A percentile compares a stretch with the other conserved stretches of the same genome.
Evolutionary conservation across 306 rosid species (phyloP).

Genomic region (Arachis hypogaea): DNA sequence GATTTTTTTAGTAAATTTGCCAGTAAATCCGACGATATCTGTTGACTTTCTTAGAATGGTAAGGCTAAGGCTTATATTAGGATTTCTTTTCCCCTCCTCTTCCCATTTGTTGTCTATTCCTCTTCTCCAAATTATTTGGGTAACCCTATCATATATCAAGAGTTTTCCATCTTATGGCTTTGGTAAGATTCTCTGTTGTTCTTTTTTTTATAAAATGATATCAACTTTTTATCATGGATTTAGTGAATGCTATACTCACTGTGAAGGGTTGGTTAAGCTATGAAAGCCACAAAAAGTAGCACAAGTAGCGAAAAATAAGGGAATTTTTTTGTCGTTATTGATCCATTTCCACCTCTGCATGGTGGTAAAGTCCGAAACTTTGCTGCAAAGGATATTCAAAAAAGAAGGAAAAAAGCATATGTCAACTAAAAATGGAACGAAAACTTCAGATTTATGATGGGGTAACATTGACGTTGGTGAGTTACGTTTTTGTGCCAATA

Average conservation of each 20-base stretch:
- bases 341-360: slow-evolving; percentile 80
- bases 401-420: background rate
- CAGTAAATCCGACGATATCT: too few species aligned
- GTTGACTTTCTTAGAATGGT: too few species aligned
- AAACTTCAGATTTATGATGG: background rate
- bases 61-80: too few species aligned
- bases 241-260: slow-evolving; percentile 56
- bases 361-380: background rate
- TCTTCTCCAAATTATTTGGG: too few species aligned
- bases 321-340: slow-evolving; percentile 50
- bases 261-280: slow-evolving; percentile 69
- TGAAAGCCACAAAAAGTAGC: slow-evolving; percentile 54
- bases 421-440: background rate
- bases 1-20: too few species aligned
- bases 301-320: slow-evolving; percentile 62
- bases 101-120: too few species aligned
- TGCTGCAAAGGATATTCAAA: background rate
- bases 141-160: too few species aligned
- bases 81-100: too few species aligned
- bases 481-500: too few species aligned
- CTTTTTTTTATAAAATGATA: too few species aligned
- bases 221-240: slow-evolving; percentile 50
- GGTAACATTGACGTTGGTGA: background rate
- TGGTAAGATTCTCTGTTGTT: too few species aligned
- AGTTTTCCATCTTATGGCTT: too few species aligned